Evolutionary conservation across 2,329 filamentous ascomycete species (phyloP).

Genomic region (Colletotrichum spaethianum): DNA sequence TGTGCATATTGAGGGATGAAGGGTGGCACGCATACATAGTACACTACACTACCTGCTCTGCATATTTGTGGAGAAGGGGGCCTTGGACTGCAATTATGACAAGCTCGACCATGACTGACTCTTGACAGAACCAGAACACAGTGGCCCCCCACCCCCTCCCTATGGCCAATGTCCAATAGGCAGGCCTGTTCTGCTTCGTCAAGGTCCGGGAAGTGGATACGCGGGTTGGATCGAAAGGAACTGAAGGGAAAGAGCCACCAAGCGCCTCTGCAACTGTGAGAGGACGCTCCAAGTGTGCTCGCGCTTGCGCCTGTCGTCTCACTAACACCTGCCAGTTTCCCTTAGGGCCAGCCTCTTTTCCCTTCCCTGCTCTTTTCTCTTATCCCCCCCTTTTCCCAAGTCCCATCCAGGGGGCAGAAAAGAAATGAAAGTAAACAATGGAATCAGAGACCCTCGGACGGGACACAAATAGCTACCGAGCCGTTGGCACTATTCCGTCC

Average conservation of each 20-base stretch:
- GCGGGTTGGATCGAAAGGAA: constrained; percentile 20
- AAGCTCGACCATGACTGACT: neutral
- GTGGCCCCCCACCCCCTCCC: neutral
- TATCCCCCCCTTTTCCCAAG: constrained; percentile 1
- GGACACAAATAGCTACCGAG: constrained; percentile 26
- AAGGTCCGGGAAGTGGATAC: constrained; percentile 16
- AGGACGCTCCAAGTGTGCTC: neutral
- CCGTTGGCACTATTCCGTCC: constrained; percentile 1
- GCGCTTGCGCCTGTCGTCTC: constrained; percentile 12
- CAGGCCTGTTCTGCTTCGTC: neutral
- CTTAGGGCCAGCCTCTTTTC: constrained; percentile 16
- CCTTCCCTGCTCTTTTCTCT: constrained; percentile 28
- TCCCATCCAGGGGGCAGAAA: neutral
- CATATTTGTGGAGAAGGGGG: neutral
- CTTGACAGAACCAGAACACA: neutral
- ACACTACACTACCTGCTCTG: no score
- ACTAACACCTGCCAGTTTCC: constrained; percentile 21
- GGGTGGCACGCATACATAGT: neutral
- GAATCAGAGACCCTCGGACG: constrained; percentile 24
- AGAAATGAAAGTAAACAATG: constrained; percentile 24
- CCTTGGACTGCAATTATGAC: neutral
- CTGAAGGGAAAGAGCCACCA: constrained; percentile 23
- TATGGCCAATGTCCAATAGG: neutral
- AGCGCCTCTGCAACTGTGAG: neutral
- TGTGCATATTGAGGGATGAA: constrained; percentile 17